Base-by-base conservation (phyloP, 768 basidiomycete genomes). In the Trametes elegans region DNA sequence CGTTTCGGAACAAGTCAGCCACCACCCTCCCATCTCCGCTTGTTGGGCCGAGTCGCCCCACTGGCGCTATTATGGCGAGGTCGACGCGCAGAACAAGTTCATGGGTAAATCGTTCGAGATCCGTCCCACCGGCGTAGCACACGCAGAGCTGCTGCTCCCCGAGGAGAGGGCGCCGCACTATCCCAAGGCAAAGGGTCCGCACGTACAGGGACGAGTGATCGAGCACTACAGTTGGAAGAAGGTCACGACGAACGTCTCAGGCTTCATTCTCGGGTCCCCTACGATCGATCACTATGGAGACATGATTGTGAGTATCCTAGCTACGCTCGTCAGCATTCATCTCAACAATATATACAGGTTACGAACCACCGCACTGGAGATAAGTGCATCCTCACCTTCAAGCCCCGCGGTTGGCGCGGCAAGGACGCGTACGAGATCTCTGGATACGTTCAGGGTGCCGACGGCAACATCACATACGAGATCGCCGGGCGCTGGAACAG, bases 221-320 rank as follows among this genome's bases (percentile, higher is more conserved):
- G 95, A 98, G 67, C 95, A 98, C 69, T 98, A 91, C 67, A 88
- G 83, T 39, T 96, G 93, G 93, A 93, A 93, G 73, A 96, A 96
- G 69, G 93, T 95, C 28, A 93, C 89, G 10, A 93, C 90, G 32
- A 89, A 83, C 55, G 79, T 96, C 8, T 94, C 93, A 5, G 93
- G 93, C 14, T 98, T 98, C 67, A 94, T 98, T 59, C 76, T 96
- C 19, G 96, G 96, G 5, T 74, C 68, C 14, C 80, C 81, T 1
- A 78, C 79, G 42, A 83, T 84, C 39, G 83, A 83, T 59, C 71
- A 73, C 54, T 73, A 96, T 65, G 95, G 95, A 5, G 93, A 97
- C 66, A 93, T 98, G 88, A 79, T 85, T 52, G 90, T 93, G 68
- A 63, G 89, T 84, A 6, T 55, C 18, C 18, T 11, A 1, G 28